phyloP scores from a whole-genome alignment of 345 rosid species.

The Salix caprea region DNA sequence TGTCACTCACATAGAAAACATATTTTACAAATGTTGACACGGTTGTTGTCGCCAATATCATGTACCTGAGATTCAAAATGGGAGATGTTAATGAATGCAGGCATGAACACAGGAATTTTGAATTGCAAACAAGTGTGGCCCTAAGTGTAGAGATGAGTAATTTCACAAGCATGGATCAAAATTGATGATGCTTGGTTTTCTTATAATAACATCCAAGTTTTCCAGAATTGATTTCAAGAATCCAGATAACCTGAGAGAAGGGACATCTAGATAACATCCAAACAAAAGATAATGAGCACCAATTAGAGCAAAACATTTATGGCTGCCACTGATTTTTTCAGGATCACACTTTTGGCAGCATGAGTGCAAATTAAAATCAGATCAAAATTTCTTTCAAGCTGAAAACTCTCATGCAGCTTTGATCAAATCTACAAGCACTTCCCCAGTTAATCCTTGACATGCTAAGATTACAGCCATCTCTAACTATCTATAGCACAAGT shows the following conservation, averaged over 20 bases:
- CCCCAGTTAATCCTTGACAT: background rate
- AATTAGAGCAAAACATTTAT: background rate
- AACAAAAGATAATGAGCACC: background rate
- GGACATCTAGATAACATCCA: too few species aligned
- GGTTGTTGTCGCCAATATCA: slow-evolving; percentile 92
- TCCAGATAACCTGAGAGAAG: background rate
- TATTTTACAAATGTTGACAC: slow-evolving; percentile 78
- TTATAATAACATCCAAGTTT: background rate
- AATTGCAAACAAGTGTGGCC: background rate
- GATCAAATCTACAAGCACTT: background rate
- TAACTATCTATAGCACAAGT: too few species aligned
- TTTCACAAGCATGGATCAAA: background rate
- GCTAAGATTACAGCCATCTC: too few species aligned
- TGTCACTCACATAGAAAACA: slow-evolving; percentile 81
- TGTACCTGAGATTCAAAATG: slow-evolving; percentile 51
- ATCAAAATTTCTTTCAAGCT: background rate
- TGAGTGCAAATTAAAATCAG: background rate
- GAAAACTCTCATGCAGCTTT: background rate
- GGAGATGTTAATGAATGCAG: background rate
- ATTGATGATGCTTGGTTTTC: background rate
- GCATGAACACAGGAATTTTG: background rate
- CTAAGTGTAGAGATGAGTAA: background rate
- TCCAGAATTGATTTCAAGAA: background rate
- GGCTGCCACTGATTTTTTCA: background rate
- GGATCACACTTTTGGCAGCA: background rate